A percentile compares a stretch with the other conserved stretches of the same genome.
phyloP scores from a whole-genome alignment of 1,139 yeast genomes.

The Suhomyces panamericanus region DNA sequence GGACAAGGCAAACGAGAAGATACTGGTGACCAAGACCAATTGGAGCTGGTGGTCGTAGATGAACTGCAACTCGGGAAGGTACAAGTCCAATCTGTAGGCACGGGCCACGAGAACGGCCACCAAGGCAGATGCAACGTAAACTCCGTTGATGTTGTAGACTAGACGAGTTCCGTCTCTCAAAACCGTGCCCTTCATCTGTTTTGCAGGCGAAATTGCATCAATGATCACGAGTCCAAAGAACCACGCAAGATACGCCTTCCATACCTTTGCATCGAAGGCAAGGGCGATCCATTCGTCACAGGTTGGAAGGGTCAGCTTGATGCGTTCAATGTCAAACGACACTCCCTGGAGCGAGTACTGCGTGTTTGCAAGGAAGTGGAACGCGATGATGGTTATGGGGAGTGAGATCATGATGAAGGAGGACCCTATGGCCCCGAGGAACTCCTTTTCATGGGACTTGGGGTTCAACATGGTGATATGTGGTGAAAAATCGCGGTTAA shows the following conservation, averaged over 20 bases:
- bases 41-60: conserved; percentile 68
- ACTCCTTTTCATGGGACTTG: conserved; percentile 66
- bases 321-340: conserved; percentile 38
- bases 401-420: conserved; percentile 62
- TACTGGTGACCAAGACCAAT: conserved; percentile 60
- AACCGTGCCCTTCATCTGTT: conserved; percentile 58
- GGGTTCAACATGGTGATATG: conserved; percentile 56
- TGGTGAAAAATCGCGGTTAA: conserved; percentile 1
- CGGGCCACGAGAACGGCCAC: conserved; percentile 51
- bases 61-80: conserved; percentile 76
- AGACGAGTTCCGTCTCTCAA: conserved; percentile 76
- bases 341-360: conserved; percentile 54
- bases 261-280: conserved; percentile 44
- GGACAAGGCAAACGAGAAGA: conserved; percentile 66
- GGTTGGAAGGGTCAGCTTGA: conserved; percentile 32
- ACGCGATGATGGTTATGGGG: conserved; percentile 59
- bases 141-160: conserved; percentile 80
- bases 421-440: conserved; percentile 78
- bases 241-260: conserved; percentile 77
- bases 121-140: conserved; percentile 52
- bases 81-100: conserved; percentile 48
- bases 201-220: conserved; percentile 77
- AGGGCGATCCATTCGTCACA: conserved; percentile 27
- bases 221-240: conserved; percentile 60
- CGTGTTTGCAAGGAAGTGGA: conserved; percentile 61